Base-by-base conservation (phyloP, 495 filamentous ascomycete genomes). In the Glutinoglossum americanum region DNA sequence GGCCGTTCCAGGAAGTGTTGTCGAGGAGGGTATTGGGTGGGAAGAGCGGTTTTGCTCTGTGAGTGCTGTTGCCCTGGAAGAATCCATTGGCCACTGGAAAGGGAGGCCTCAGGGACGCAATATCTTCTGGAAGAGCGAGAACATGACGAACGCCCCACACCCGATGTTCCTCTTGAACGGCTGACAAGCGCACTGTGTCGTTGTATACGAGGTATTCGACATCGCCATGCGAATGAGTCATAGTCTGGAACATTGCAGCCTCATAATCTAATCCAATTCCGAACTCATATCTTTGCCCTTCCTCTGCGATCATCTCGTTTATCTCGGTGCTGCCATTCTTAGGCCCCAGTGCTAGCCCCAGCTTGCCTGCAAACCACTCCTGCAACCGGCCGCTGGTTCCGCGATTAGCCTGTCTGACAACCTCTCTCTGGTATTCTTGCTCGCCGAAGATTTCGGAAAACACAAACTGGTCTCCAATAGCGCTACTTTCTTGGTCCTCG, bases 391-490 rank as follows among this genome's bases (percentile, higher is more conserved):
- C 25, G 28, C 30, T 21, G 10, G 28, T 10, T 2, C 21, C 7
- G 13, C 3, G 56, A 23, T 45, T 26, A 21, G 7, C 35, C 19
- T 49, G 30, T 9, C 25, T 4, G 10, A 25, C 56, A n/a, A 28
- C 47, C 60, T 80, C 73, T 30, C 78, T 69, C 37, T 75, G 66
- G 35, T 76, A 74, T 65, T 81, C 78, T 61, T 82, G 78, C 44
- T 74, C 70, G 45, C 76, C 78, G 56, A 74, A 80, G 55, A 82
- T 76, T 56, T 75, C 70, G 10, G 75, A 75, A 58, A 81, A 70
- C 10, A 76, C 69, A 53, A 72, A 62, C 64, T 78, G 71, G 60
- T 79, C 74, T 27, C 66, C 69, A 7, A 67, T 58, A 21, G 61
- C 63, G 45, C 68, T 69, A 28, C 65, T 63, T 51, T 63, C 54